These are phyloP conservation scores for Acanthamoeba culbertsoni DNA, from an alignment of 208 protist genomes.

Conservation along the genomic window DNA sequence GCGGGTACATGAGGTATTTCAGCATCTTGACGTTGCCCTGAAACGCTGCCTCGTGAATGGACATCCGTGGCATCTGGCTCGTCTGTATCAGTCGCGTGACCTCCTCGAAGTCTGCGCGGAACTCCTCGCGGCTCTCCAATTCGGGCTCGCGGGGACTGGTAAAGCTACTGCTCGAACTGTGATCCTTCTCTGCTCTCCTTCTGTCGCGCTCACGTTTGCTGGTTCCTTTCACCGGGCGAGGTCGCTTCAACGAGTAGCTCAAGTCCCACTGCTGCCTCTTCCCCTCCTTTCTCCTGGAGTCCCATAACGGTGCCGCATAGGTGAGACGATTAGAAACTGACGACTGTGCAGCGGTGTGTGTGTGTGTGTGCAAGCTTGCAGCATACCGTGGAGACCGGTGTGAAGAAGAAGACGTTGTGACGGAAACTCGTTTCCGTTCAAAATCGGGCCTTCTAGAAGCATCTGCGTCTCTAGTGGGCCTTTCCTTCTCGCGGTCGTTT, in stretches of 20 bases:
- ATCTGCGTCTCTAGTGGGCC: background rate
- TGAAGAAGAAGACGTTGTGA: no score
- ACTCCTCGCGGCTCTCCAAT: background rate
- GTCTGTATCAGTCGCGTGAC: background rate
- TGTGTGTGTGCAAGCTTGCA: no score
- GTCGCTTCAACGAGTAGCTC: no score
- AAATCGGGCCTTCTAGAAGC: background rate
- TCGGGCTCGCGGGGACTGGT: background rate
- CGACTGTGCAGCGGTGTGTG: no score
- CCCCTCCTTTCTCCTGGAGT: background rate
- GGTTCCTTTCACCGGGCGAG: no score
- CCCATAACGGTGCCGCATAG: background rate
- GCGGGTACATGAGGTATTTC: background rate
- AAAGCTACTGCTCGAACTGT: background rate
- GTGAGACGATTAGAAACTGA: no score
- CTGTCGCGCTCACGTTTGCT: no score
- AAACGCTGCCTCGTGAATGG: conserved; percentile 29
- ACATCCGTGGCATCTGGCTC: background rate
- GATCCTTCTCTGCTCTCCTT: background rate
- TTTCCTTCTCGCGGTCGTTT: background rate
- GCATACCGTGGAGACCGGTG: no score
- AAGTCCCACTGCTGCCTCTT: no score
- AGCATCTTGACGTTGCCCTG: conserved; percentile 27
- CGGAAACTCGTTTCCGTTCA: no score
- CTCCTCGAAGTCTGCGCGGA: conserved; percentile 15